Percentiles rank a stretch among this genome's conserved stretches.
These are phyloP conservation scores for Asterochloris erici DNA, from an alignment of 139 green algal genomes.

Conservation along the genomic window DNA sequence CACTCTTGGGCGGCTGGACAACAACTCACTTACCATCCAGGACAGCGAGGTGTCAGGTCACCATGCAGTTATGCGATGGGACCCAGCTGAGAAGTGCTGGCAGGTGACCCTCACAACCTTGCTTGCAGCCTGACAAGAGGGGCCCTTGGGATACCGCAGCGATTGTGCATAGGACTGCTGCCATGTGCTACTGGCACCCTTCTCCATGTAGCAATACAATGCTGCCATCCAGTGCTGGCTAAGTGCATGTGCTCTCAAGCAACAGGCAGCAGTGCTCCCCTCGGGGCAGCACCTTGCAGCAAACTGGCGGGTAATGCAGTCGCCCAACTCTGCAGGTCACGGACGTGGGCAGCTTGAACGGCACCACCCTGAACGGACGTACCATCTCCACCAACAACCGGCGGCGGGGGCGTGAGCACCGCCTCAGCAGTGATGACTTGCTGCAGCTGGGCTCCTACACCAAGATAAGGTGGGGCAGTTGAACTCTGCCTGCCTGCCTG, in stretches of 20 bases:
- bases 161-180: too few relatives aligned
- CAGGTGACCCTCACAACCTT: slow-evolving; percentile 20
- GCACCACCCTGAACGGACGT: slow-evolving; percentile 59
- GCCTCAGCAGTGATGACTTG: slow-evolving; percentile 48
- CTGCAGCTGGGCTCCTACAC: slow-evolving; percentile 37
- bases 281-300: background rate
- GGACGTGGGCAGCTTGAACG: slow-evolving; percentile 64
- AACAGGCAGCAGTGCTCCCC: background rate
- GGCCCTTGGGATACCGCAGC: too few relatives aligned
- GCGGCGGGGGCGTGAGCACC: slow-evolving; percentile 33
- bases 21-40: slow-evolving; percentile 40
- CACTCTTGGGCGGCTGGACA: slow-evolving; percentile 50
- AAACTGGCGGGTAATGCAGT: background rate
- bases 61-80: slow-evolving; percentile 58
- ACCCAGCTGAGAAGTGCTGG: slow-evolving; percentile 36
- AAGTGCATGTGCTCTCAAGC: background rate
- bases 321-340: too few relatives aligned
- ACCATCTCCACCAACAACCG: slow-evolving; percentile 54
- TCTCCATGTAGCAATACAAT: too few relatives aligned
- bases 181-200: too few relatives aligned
- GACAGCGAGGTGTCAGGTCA: slow-evolving; percentile 70
- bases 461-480: slow-evolving; percentile 8
- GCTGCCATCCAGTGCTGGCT: slow-evolving; percentile 32
- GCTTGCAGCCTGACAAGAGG: too few relatives aligned
- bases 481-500: too few relatives aligned